Conservation (phyloP, 2,329 filamentous ascomycete genomes). For the Dothidotthia symphoricarpi region DNA sequence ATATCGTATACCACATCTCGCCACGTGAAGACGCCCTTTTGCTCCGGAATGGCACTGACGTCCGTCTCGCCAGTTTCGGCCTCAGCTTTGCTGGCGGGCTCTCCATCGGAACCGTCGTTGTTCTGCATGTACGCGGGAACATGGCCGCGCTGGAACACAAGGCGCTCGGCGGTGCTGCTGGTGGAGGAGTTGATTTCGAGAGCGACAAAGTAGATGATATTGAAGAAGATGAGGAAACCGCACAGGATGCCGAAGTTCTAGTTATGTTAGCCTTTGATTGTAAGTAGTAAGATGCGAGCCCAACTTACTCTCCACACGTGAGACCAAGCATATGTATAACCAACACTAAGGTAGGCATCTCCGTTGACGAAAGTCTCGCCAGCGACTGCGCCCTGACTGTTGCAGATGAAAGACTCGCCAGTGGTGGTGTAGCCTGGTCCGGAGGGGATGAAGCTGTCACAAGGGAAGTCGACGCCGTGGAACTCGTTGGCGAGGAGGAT, state of each 20-base stretch:
- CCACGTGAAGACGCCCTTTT: conserved; percentile 46
- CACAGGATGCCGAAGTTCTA: conserved; percentile 57
- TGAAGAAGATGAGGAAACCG: conserved; percentile 64
- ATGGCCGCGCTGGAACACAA: conserved; percentile 60
- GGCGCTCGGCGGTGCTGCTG: conserved; percentile 63
- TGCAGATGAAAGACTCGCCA: conserved; percentile 40
- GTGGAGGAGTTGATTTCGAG: conserved; percentile 65
- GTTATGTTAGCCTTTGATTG: not conserved
- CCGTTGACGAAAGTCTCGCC: conserved; percentile 42
- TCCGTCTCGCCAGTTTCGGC: conserved; percentile 37
- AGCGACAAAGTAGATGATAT: conserved; percentile 61
- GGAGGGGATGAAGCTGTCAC: conserved; percentile 41
- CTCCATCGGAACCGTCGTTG: conserved; percentile 37
- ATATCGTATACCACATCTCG: conserved; percentile 37
- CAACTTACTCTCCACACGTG: conserved; percentile 47
- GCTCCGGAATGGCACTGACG: conserved; percentile 41
- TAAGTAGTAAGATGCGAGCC: not conserved
- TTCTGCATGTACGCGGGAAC: conserved; percentile 44
- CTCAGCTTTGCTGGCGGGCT: conserved; percentile 26
- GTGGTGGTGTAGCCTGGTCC: conserved; percentile 35
- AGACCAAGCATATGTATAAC: conserved; percentile 42
- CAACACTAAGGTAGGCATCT: conserved; percentile 36
- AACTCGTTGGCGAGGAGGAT: conserved; percentile 74
- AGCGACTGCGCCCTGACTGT: conserved; percentile 39
- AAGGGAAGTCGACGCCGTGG: conserved; percentile 33